A percentile compares a stretch with the other conserved stretches of the same genome.
phyloP scores from a whole-genome alignment of 1,284 basidiomycete genomes.

The Trametes polyzona region DNA sequence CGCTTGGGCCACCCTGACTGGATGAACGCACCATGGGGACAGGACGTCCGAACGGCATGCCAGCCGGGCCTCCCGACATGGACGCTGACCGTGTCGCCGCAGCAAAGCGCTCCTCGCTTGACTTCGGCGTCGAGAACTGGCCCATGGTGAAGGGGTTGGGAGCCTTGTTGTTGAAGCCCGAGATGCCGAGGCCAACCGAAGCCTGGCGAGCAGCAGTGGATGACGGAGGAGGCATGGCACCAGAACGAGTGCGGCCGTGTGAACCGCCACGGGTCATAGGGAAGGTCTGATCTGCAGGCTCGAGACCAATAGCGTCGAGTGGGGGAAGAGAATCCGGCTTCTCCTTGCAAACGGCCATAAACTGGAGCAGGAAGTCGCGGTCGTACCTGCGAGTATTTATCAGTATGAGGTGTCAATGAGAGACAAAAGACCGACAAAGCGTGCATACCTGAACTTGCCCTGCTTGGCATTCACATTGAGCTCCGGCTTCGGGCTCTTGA shows the following conservation, averaged over 20 bases:
- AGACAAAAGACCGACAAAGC: not conserved
- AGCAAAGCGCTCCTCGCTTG: slow-evolving; percentile 77
- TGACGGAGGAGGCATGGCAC: slow-evolving; percentile 43
- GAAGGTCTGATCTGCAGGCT: slow-evolving; percentile 66
- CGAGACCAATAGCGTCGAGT: slow-evolving; percentile 91
- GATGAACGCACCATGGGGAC: slow-evolving; percentile 72
- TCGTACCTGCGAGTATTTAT: slow-evolving; percentile 71
- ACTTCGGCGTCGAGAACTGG: slow-evolving; percentile 69
- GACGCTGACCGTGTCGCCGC: slow-evolving; percentile 45
- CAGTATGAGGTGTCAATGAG: not conserved
- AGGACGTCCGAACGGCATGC: slow-evolving; percentile 53
- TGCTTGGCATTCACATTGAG: slow-evolving; percentile 85
- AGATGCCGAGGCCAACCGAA: slow-evolving; percentile 62
- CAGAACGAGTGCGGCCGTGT: slow-evolving; percentile 46
- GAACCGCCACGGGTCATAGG: slow-evolving; percentile 65
- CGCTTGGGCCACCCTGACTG: slow-evolving; percentile 71
- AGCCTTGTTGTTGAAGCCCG: slow-evolving; percentile 49
- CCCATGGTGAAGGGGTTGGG: slow-evolving; percentile 69
- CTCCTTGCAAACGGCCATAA: slow-evolving; percentile 95
- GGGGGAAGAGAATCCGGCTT: slow-evolving; percentile 91
- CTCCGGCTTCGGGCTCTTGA: slow-evolving; percentile 83
- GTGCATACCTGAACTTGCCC: slow-evolving; percentile 84
- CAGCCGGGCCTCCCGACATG: slow-evolving; percentile 42
- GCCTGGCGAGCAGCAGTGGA: slow-evolving; percentile 48
- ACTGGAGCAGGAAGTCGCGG: slow-evolving; percentile 96